Evolutionary conservation across 2,329 filamentous ascomycete species (phyloP), one percentile per base, ranked within the genome.

Genomic region (Aureobasidium sp.): DNA sequence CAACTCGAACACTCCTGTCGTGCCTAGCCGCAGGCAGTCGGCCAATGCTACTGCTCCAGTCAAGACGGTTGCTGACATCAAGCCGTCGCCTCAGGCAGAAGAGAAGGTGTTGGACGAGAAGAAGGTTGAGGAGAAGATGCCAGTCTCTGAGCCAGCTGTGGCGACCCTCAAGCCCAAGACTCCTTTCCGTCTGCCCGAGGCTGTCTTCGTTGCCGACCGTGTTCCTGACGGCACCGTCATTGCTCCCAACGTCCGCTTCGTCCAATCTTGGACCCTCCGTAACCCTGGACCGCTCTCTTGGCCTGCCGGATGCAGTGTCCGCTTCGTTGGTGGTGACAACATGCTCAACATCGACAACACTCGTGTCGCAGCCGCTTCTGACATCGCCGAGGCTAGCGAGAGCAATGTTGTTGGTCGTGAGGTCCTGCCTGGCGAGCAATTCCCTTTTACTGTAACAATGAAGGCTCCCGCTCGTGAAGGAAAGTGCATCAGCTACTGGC

Each of bases 401-500:
- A 95, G 89, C 70, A 94, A 90, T 57, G 81, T 88, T 60, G 85
- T 90, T 71, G 82, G 84, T 63, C 78, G 81, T 27, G 75, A 85
- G 21, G 80, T 97, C 40, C 80, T 83, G 57, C 85, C 89, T 38
- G 90, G 90, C 31, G 82, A 93, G 70, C 84, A 87, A 67, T 84
- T 85, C 62, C 79, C 86, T 23, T 99, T 99, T 78, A 90, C 88
- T 38, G 88, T 96, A 37, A 78, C 87, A 43, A 84, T 99, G 73
- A 90, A 90, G 73, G 89, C 90, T 19, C 91, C 93, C 17, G 75
- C 79, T 57, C 88, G 88, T 51, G 76, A 84, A 59, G 92, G 93
- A 60, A 89, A 87, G 73, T 81, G 86, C 62, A 94, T 96, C 69
- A 97, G 94, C 1, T 96, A 96, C 81, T 99, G 94, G 94, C 91